phyloP scores from a whole-genome alignment of 2,329 filamentous ascomycete genomes.

The Colletotrichum abscissum region DNA sequence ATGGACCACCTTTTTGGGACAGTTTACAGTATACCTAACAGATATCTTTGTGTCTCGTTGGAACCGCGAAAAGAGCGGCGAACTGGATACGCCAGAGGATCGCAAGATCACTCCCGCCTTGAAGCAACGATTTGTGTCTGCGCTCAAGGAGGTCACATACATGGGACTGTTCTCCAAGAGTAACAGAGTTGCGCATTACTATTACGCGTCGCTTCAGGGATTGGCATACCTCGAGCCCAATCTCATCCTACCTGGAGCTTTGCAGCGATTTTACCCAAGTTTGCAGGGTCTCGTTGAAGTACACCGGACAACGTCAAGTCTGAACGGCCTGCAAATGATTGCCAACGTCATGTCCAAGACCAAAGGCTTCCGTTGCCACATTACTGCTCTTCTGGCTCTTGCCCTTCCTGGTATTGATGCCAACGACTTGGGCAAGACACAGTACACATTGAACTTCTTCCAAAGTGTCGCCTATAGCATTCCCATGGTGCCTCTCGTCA shows the following conservation, averaged over 20 bases:
- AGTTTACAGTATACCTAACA: slow-evolving; percentile 90
- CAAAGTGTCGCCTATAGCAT: slow-evolving; percentile 97
- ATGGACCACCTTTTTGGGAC: slow-evolving; percentile 91
- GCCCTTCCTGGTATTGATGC: slow-evolving; percentile 96
- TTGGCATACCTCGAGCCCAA: slow-evolving; percentile 91
- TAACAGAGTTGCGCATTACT: slow-evolving; percentile 89
- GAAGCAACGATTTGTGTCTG: slow-evolving; percentile 89
- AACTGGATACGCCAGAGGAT: slow-evolving; percentile 86
- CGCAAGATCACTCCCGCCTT: slow-evolving; percentile 83
- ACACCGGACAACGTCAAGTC: slow-evolving; percentile 92
- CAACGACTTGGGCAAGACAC: slow-evolving; percentile 96
- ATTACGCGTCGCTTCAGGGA: slow-evolving; percentile 88
- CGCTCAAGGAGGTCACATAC: slow-evolving; percentile 91
- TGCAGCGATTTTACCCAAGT: slow-evolving; percentile 96
- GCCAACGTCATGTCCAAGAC: slow-evolving; percentile 91
- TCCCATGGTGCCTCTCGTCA: slow-evolving; percentile 85
- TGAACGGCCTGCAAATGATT: slow-evolving; percentile 91
- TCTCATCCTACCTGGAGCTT: slow-evolving; percentile 88
- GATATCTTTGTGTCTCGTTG: slow-evolving; percentile 98
- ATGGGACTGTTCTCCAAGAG: slow-evolving; percentile 99
- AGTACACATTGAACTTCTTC: slow-evolving; percentile 94
- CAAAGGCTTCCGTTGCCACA: slow-evolving; percentile 96
- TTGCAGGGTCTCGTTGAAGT: slow-evolving; percentile 97
- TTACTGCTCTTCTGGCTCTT: slow-evolving; percentile 92
- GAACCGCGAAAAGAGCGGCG: slow-evolving; percentile 94